These are phyloP conservation scores for Pseudofabraea citricarpa DNA, from an alignment of 2,329 filamentous ascomycete genomes.

Conservation along the genomic window DNA sequence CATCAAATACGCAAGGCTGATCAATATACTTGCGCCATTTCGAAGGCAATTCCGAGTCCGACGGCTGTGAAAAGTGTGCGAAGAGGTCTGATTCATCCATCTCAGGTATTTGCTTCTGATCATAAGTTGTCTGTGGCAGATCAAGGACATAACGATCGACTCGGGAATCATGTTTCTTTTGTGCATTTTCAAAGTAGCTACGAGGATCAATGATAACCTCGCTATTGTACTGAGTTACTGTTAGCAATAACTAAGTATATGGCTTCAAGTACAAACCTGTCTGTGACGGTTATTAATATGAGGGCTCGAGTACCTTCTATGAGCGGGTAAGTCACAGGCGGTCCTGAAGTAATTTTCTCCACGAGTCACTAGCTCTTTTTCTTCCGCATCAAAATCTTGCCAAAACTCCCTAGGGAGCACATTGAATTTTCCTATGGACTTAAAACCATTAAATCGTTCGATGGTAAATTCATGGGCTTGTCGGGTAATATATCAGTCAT, in stretches of 20 bases:
- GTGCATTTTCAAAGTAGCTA: neutral
- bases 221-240: neutral
- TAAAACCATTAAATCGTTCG: no score
- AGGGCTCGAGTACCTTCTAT: neutral
- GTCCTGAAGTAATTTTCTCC: neutral
- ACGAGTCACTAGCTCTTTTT: neutral
- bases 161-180: neutral
- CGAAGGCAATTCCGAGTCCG: neutral
- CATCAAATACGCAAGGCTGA: neutral
- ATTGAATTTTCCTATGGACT: no score
- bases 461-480: no score
- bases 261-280: neutral
- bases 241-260: no score
- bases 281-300: neutral
- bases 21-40: neutral
- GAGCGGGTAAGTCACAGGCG: neutral
- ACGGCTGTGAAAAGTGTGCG: neutral
- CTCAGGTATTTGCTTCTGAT: neutral
- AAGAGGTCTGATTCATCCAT: neutral
- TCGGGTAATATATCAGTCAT: no score
- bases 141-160: neutral
- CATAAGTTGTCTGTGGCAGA: neutral
- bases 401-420: neutral
- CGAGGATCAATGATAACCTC: neutral
- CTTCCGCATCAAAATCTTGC: neutral